Conservation (phyloP, 495 filamentous ascomycete genomes). For the Xylaria telfairii region DNA sequence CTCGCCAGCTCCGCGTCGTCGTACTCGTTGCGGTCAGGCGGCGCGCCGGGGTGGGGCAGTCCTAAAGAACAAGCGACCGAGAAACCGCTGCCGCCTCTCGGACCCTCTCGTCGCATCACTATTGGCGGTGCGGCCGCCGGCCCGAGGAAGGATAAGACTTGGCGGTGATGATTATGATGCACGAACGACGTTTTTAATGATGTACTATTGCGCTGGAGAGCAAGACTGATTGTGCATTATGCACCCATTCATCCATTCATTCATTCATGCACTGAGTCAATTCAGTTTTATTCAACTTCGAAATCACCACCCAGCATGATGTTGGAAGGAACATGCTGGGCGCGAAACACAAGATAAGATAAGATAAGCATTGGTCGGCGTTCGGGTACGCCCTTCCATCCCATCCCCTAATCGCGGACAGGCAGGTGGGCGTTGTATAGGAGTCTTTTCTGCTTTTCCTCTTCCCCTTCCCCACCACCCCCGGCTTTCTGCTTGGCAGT, state of each 20-base stretch:
- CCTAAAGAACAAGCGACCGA: slow-evolving; percentile 29
- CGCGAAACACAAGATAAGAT: background rate
- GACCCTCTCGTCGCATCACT: slow-evolving; percentile 39
- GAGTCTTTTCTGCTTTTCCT: background rate
- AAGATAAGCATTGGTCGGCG: slow-evolving; percentile 19
- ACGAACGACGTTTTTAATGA: background rate
- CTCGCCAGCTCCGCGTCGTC: no score
- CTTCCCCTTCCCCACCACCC: no score
- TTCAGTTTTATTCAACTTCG: background rate
- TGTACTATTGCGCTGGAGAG: background rate
- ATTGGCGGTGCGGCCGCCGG: slow-evolving; percentile 37
- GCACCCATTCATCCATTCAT: background rate
- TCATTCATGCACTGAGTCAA: no score
- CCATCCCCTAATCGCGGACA: no score
- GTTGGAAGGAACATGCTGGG: no score
- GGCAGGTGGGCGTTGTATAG: slow-evolving; percentile 6
- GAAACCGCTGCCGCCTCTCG: slow-evolving; percentile 13
- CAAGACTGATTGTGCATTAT: background rate
- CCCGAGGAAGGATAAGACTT: slow-evolving; percentile 31
- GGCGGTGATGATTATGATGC: slow-evolving; percentile 29
- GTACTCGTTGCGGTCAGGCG: no score
- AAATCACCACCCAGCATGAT: background rate
- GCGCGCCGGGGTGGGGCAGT: slow-evolving; percentile 32
- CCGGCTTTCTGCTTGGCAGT: no score
- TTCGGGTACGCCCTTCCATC: no score